Percentiles rank a stretch among this genome's conserved stretches.
Evolutionary conservation across 106 monocot genomes (phyloP).

Genomic region (Allium cepa): DNA sequence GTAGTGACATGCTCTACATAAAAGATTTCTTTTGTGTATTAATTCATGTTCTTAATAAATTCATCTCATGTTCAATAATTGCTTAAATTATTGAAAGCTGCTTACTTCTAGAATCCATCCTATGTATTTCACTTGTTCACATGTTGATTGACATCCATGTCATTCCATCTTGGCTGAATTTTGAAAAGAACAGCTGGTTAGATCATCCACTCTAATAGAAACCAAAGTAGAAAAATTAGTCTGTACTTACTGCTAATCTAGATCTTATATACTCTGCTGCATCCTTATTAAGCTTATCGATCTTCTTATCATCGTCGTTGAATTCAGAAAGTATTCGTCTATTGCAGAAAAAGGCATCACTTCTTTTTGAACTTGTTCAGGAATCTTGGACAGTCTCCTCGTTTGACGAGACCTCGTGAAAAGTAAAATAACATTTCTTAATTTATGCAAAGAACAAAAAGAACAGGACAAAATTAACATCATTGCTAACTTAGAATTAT

Average conservation of each 20-base stretch:
- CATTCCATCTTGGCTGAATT: constrained; percentile 51
- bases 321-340: constrained; percentile 11
- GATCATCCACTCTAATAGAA: too few relatives aligned
- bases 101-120: constrained; percentile 54
- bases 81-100: neutral
- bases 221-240: neutral
- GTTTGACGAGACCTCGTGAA: too few relatives aligned
- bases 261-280: constrained; percentile 40
- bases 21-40: neutral
- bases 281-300: constrained; percentile 38
- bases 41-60: too few relatives aligned
- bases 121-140: constrained; percentile 67
- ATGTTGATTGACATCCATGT: constrained; percentile 58
- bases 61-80: neutral
- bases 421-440: too few relatives aligned
- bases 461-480: too few relatives aligned
- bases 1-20: constrained; percentile 41
- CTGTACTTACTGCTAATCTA: constrained; percentile 36
- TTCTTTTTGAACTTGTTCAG: constrained; percentile 43
- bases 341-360: constrained; percentile 33
- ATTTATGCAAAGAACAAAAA: too few relatives aligned
- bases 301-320: constrained; percentile 6
- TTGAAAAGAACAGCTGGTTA: too few relatives aligned
- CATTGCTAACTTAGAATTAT: too few relatives aligned
- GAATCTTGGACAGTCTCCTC: constrained; percentile 45